Evolutionary conservation across 495 filamentous ascomycete species (phyloP), one percentile per base, ranked within the genome.

Genomic region (Penicillium pulvis): DNA sequence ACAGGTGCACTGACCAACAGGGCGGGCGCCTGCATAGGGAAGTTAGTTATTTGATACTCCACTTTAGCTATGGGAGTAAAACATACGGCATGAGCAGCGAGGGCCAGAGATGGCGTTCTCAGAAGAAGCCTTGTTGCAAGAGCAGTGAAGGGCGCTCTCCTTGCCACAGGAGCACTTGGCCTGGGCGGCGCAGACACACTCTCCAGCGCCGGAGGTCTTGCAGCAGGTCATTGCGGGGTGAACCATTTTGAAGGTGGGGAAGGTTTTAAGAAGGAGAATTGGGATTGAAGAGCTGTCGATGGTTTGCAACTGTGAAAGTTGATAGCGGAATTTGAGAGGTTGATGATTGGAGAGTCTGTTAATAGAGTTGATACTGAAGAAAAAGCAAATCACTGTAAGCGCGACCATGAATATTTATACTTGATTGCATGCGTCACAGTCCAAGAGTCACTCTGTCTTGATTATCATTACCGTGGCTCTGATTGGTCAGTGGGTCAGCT

Each of bases 131-230:
- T 89, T 91, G 70, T 85, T 86, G 79, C 93, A 98, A 55, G 78
- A 86, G 81, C 93, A 98, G 69, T 90, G 81, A 55, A 96, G 84
- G 44, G 93, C 93, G 8, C 84, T 83, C 66, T 93, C 83, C 77
- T 93, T 83, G 63, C 93, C 93, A 69, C 93, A 98, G 16, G 91
- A 93, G 84, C 93, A 97, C 62, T 73, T 81, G 57, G 85, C 85
- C 64, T 88, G 80, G 23, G 80, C 75, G 23, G 85, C 85, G 59
- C 86, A 89, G 69, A 83, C 77, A 64, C 85, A 88, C 55, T 61
- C 64, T 49, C 74, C 78, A 55, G 71, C 75, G 53, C 78, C 72
- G 62, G 79, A 69, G 64, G 77, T 81, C 68, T 83, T 83, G 73
- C 86, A 88, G 81, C 86, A 89, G 69, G 83, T 86, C n/a, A 78